A percentile compares a stretch with the other conserved stretches of the same genome.
Evolutionary conservation across 768 basidiomycete species (phyloP).

Genomic region (Auriscalpium microsporum): DNA sequence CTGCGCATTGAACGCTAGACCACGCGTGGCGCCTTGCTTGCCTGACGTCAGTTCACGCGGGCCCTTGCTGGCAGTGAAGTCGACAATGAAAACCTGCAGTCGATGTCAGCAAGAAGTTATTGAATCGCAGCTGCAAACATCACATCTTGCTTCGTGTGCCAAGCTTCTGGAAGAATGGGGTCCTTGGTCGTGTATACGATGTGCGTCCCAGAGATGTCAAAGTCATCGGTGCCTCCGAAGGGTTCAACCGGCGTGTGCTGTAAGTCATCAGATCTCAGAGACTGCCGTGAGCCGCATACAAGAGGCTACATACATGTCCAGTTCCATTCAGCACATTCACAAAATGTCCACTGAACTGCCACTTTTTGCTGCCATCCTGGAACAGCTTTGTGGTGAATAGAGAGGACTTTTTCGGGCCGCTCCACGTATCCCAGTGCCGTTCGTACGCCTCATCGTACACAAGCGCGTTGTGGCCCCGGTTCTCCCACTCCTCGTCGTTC

Average conservation of each 20-base stretch:
- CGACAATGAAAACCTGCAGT: conserved; percentile 60
- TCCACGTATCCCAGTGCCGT: conserved; percentile 60
- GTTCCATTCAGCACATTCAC: conserved; percentile 58
- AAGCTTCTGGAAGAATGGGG: conserved; percentile 62
- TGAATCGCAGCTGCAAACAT: background rate
- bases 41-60: conserved; percentile 74
- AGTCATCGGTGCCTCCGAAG: conserved; percentile 79
- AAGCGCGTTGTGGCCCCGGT: conserved; percentile 59
- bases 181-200: conserved; percentile 86
- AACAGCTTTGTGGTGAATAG: conserved; percentile 61
- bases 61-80: conserved; percentile 39
- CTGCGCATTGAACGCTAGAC: conserved; percentile 57
- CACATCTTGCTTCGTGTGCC: conserved; percentile 88
- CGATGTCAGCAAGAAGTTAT: background rate
- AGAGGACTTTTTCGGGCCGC: conserved; percentile 58
- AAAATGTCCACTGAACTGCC: conserved; percentile 45
- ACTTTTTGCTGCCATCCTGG: conserved; percentile 39
- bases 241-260: conserved; percentile 75
- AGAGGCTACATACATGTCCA: conserved; percentile 45
- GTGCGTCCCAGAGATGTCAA: conserved; percentile 58
- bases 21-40: conserved; percentile 72
- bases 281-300: background rate
- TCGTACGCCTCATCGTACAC: conserved; percentile 42
- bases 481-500: conserved; percentile 64
- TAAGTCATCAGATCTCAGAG: background rate